These are phyloP conservation scores for Trichoderma brevicompactum DNA, from an alignment of 2,329 filamentous ascomycete species.

Conservation along the genomic window DNA sequence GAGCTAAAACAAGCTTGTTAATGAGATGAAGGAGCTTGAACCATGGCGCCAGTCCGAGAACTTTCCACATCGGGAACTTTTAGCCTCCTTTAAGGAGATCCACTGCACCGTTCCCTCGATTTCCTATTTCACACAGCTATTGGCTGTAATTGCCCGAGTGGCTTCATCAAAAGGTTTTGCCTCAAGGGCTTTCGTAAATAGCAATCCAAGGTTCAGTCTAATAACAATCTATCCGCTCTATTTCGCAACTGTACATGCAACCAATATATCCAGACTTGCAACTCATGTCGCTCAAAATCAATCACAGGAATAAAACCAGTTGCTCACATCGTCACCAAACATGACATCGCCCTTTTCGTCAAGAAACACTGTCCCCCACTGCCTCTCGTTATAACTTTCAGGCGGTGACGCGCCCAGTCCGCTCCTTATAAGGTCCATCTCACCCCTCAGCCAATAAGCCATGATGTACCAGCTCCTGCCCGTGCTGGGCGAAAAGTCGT, in stretches of 20 bases:
- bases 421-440: constrained; percentile 14
- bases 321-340: not conserved
- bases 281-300: not conserved
- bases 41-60: not conserved
- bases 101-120: not conserved
- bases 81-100: not conserved
- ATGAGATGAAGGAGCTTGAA: not conserved
- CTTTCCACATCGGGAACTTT: not conserved
- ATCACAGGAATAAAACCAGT: constrained; percentile 10
- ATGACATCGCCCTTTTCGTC: constrained; percentile 18
- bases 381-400: constrained; percentile 11
- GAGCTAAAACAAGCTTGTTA: not conserved
- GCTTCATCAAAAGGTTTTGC: not conserved
- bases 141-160: constrained; percentile 10
- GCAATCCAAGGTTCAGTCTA: not conserved
- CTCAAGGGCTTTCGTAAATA: not conserved
- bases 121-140: not conserved
- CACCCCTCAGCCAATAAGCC: constrained; percentile 22
- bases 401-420: constrained; percentile 8
- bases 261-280: not conserved
- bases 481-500: constrained; percentile 30
- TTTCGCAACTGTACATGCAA: not conserved
- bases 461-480: constrained; percentile 26
- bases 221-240: not conserved
- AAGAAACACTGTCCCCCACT: constrained; percentile 21